Base-by-base conservation (phyloP, 768 basidiomycete genomes). In the Wakefieldia striispora region DNA sequence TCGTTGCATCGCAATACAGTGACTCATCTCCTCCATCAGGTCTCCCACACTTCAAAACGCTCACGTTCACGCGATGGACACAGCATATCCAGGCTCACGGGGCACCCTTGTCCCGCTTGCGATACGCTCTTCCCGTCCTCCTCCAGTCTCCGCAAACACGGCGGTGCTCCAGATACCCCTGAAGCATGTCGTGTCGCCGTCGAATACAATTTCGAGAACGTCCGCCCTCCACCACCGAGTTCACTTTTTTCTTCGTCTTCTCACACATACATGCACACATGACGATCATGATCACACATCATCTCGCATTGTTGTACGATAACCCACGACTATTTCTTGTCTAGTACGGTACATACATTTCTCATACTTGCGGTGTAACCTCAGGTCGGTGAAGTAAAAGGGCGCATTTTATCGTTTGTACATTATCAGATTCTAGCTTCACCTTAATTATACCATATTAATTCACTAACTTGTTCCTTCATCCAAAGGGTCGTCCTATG, bases 131-230 rank as follows among this genome's bases (percentile, higher is more conserved):
- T 90, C 62, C 65, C 76, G 41, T 78, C 82, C 10, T 75, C 65
- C n/a, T 75, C 82, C 46, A 70, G 75, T 57, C 76, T 90, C 12
- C 76, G 76, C 45, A 78, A 77, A 54, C 87, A 90, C 60, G 86
- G 82, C 19, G 70, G 60, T 35, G 70, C 75, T n/a, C 60, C 75
- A 10, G 65, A 71, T 24, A 70, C 74, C n/a, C 79, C 78, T 60
- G 84, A 87, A 60, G 88, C 87, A 7, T 90, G 88, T 60, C 78
- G 76, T 50, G 77, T 77, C 44, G 87, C 87, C 11, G 87, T 88
- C 60, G 81, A 83, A 55, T 90, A 90, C 66, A 79, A 80, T 20
- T 80, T 89, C 50, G 88, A 90, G 64, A 54, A 70, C 41, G 43
- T 17, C 10, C 42, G 31, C 31, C 31, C 31, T 14, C 31, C 13